Conservation (phyloP, 2,329 filamentous ascomycete species). For the Phialophora chinensis region DNA sequence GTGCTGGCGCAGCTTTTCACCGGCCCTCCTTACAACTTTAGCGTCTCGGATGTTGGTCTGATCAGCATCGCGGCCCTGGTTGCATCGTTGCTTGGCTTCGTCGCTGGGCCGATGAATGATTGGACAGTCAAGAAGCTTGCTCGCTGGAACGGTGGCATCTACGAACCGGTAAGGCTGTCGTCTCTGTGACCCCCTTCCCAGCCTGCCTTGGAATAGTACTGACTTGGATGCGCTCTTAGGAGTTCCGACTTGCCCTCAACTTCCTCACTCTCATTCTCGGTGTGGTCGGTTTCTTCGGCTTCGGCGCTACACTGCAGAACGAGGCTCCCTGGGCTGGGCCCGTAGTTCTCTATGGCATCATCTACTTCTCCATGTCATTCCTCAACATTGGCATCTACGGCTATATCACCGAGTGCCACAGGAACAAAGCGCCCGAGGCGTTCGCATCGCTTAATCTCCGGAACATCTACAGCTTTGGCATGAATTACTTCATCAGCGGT, state of each 20-base stretch:
- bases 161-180: conserved; percentile 43
- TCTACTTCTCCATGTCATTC: conserved; percentile 38
- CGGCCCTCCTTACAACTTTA: conserved; percentile 44
- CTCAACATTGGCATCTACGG: conserved; percentile 42
- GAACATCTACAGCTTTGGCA: conserved; percentile 45
- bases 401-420: conserved; percentile 46
- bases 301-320: conserved; percentile 40
- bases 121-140: conserved; percentile 47
- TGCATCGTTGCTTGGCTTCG: conserved; percentile 24
- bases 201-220: neutral
- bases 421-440: conserved; percentile 44
- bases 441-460: conserved; percentile 40
- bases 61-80: conserved; percentile 32
- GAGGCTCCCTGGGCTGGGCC: conserved; percentile 30
- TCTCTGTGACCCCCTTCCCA: neutral
- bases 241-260: conserved; percentile 45
- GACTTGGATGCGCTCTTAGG: neutral
- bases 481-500: conserved; percentile 44
- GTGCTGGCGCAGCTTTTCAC: conserved; percentile 43
- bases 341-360: conserved; percentile 31
- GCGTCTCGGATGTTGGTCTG: conserved; percentile 40
- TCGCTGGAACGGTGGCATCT: conserved; percentile 50
- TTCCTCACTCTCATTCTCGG: conserved; percentile 30
- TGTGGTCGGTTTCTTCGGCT: conserved; percentile 48
- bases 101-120: conserved; percentile 43